Base-by-base conservation (phyloP, 495 filamentous ascomycete species). In the Daldinia caldariorum region DNA sequence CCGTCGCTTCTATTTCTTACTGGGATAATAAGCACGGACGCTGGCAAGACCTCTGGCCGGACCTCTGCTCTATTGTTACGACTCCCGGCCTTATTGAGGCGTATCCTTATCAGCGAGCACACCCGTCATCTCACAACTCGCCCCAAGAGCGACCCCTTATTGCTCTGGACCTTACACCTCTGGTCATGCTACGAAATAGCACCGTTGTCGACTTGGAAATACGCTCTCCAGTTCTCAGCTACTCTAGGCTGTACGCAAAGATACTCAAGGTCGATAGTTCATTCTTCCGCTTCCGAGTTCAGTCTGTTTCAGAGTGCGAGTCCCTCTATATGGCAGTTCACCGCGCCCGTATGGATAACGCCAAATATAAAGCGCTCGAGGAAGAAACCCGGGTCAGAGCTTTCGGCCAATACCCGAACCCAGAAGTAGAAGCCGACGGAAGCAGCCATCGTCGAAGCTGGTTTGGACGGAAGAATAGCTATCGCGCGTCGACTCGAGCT, bases 151-250 rank as follows among this genome's bases (percentile, higher is more conserved):
- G 83, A 3, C 92, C 93, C 3, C 81, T 97, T 0, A 81, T 99
- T 56, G 89, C 88, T 2, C 84, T 96, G 14, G 90, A 94, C 71
- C 86, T 99, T 14, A 97, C 94, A 0, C 95, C 95, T 0, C 80
- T 95, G 10, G 94, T 97, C 13, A 90, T 91, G 70, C 87, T 97
- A 47, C 89, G 94, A 66, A 89, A 92, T 51, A 94, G 94, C 57
- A 97, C 91, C 18, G 94, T 91, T 20, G 85, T 98, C 35, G 95
- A 99, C 76, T 93, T 99, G 56, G 94, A 94, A 54, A 93, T 99
- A 71, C 89, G 92, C 49, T 97, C 94, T 10, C 90, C 89, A 13
- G 92, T 89, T 14, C 56, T 77, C 31, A 75, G 67, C 45, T 77
- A 77, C 57, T 74, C 87, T 6, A 88, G 89, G 35, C 93, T 91